Base-by-base conservation (phyloP, 1,284 basidiomycete species). In the Inonotus hispidus region DNA sequence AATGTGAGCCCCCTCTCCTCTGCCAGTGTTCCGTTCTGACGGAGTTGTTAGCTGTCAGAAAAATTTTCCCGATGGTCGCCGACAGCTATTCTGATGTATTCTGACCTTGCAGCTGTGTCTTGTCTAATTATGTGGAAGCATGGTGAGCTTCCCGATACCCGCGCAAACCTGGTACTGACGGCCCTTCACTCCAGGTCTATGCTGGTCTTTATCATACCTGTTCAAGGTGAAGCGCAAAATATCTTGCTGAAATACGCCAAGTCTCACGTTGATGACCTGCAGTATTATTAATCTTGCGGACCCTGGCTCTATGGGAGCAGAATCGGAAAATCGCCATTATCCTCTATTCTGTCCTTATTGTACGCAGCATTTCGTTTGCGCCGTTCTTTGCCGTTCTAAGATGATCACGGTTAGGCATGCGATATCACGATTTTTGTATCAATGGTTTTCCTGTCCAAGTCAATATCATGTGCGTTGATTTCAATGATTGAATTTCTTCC, bases 211-310 rank as follows among this genome's bases (percentile, higher is more conserved):
- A 52, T 61, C 13, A 53, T 61, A 16, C 60, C 60, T 8, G 60
- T 61, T 13, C 60, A 61, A 61, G 25, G 60, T 61, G 25, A 25
- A 27, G 0, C 4, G 16, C n/a, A 13, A 7, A 19, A 11, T 50
- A 49, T 49, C 46, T 23, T 19, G n/a, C 43, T 39, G 10, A 46
- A 46, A 35, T n/a, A 13, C 41, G 11, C 6, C 41, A 21, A 5
- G 4, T n/a, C 19, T 43, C 3, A 43, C 5, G 27, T 14, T 61
- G 23, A 35, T 16, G 16, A 4, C 47, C 11, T 46, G 6, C 32
- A 62, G 61, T 62, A 2, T 50, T 62, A 29, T 35, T 62, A 25
- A 54, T 50, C 47, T 38, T 62, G n/a, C 61, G 61, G 8, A 62
- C 61, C 16, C 25, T 37, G 13, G 61, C 61, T 11, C 52, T 62